A percentile compares a stretch with the other conserved stretches of the same genome.
Conservation (phyloP, 139 green algal species). For the Desmodesmus armatus region DNA sequence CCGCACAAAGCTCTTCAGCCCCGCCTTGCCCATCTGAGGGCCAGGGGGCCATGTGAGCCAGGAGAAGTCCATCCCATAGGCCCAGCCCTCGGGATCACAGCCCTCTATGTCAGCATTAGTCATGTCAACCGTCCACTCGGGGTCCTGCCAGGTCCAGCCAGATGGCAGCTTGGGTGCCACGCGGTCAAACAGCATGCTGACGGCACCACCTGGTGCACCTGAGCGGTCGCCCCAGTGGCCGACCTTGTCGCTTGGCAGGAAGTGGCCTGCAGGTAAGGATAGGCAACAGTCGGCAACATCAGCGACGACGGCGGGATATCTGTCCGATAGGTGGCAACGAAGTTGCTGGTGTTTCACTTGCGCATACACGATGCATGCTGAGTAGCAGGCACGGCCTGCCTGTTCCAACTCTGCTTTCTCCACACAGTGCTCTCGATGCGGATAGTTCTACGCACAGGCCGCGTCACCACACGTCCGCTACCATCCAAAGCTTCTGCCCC, state of each 20-base stretch:
- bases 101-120: constrained; percentile 49
- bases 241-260: constrained; percentile 82
- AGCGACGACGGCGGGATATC: too few species aligned
- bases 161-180: constrained; percentile 67
- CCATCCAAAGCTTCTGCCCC: too few species aligned
- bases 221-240: constrained; percentile 69
- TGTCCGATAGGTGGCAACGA: too few species aligned
- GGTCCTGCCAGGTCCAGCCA: constrained; percentile 73
- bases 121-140: constrained; percentile 81
- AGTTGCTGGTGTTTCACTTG: too few species aligned
- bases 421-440: too few species aligned
- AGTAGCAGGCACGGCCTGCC: too few species aligned
- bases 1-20: constrained; percentile 66
- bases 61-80: constrained; percentile 84
- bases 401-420: too few species aligned
- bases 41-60: constrained; percentile 43
- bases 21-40: constrained; percentile 14
- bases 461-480: too few species aligned
- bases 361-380: too few species aligned
- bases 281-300: too few species aligned
- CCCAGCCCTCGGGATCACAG: constrained; percentile 79
- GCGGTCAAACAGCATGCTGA: constrained; percentile 67
- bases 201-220: constrained; percentile 56
- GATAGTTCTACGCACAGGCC: too few species aligned
- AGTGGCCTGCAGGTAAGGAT: too few species aligned